Evolutionary conservation across 805 yeast species (phyloP).

Genomic region (Cephaloascus fragrans): DNA sequence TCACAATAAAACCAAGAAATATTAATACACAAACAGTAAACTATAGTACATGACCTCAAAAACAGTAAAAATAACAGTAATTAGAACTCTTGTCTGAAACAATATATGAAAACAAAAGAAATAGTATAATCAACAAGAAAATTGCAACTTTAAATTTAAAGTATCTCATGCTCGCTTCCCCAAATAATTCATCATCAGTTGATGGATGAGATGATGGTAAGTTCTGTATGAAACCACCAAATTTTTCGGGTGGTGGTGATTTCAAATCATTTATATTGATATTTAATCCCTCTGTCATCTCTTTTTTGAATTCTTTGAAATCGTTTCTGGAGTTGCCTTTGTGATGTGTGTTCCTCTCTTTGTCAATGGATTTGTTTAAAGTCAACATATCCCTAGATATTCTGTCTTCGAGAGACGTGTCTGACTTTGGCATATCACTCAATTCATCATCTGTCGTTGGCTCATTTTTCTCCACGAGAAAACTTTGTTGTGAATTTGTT

Average conservation of each 20-base stretch:
- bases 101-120: background rate
- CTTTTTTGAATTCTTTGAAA: background rate
- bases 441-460: background rate
- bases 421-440: background rate
- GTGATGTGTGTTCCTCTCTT: background rate
- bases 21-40: background rate
- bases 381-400: background rate
- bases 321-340: background rate
- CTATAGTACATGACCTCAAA: background rate
- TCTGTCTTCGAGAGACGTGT: background rate
- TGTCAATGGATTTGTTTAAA: background rate
- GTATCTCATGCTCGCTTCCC: background rate
- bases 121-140: background rate
- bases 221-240: background rate
- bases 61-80: background rate
- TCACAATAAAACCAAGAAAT: background rate
- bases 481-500: background rate
- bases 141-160: background rate
- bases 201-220: background rate
- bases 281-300: background rate
- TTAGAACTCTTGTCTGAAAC: background rate
- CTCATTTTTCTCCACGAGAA: background rate
- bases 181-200: background rate
- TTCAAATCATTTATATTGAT: background rate
- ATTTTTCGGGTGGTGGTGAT: background rate